These are phyloP conservation scores for Botrytis porri DNA, from an alignment of 2,329 filamentous ascomycete species.

Conservation along the genomic window DNA sequence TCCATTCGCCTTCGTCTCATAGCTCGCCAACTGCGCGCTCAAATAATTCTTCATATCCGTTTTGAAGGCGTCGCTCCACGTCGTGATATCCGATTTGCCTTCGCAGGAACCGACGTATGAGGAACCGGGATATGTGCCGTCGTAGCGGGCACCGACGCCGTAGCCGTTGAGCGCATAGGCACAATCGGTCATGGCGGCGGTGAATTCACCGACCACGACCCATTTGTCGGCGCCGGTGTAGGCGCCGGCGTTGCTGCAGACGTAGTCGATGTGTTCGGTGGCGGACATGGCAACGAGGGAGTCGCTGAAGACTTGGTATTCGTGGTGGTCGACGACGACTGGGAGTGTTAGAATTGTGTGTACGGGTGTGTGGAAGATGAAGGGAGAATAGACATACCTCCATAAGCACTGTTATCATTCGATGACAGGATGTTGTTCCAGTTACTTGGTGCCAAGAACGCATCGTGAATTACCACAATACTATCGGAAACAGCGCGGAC, in stretches of 20 bases:
- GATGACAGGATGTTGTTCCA: conserved; percentile 61
- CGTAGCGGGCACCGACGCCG: conserved; percentile 55
- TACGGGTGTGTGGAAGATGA: conserved; percentile 37
- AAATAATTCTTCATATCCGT: conserved; percentile 50
- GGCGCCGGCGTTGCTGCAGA: conserved; percentile 51
- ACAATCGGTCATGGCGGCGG: conserved; percentile 62
- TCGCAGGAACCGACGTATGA: conserved; percentile 53
- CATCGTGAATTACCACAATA: conserved; percentile 57
- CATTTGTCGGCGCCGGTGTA: conserved; percentile 59
- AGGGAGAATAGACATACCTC: conserved; percentile 40
- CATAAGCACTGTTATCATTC: conserved; percentile 45
- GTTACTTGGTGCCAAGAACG: conserved; percentile 49
- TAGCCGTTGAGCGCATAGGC: conserved; percentile 53
- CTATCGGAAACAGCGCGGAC: conserved; percentile 46
- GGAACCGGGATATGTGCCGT: conserved; percentile 51
- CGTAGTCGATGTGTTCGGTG: conserved; percentile 52
- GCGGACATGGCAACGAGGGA: conserved; percentile 49
- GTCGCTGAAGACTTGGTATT: conserved; percentile 63
- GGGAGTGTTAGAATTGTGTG: conserved; percentile 50
- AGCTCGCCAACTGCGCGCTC: conserved; percentile 52
- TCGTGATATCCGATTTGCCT: conserved; percentile 49
- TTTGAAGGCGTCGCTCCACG: conserved; percentile 42
- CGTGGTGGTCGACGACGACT: conserved; percentile 60
- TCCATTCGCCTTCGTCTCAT: conserved; percentile 49
- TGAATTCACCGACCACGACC: conserved; percentile 68